Conservation (phyloP, 345 rosid species). For the Salix udensis region DNA sequence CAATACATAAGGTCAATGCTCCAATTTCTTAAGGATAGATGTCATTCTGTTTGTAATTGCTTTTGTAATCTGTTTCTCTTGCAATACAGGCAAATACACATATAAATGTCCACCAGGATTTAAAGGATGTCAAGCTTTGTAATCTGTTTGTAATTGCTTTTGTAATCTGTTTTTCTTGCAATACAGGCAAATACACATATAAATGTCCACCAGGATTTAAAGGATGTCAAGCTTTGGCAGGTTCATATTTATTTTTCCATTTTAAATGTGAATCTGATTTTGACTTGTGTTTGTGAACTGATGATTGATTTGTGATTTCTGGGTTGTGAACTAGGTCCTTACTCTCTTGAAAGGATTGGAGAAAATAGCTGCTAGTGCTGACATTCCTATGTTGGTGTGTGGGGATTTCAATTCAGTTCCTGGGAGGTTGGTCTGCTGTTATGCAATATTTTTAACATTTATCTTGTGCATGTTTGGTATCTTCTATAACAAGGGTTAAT, state of each 20-base stretch:
- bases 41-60: constrained; percentile 8
- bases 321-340: constrained; percentile 58
- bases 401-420: constrained; percentile 94
- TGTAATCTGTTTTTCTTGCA: constrained; percentile 14
- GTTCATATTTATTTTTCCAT: constrained; percentile 31
- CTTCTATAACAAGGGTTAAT: neutral
- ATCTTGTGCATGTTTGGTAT: neutral
- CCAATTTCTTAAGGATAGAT: neutral
- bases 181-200: constrained; percentile 95
- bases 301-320: constrained; percentile 6
- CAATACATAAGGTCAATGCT: neutral
- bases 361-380: constrained; percentile 93
- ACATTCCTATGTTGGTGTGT: constrained; percentile 98
- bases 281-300: constrained; percentile 1
- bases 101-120: constrained; percentile 73
- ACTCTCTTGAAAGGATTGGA: constrained; percentile 95
- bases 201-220: constrained; percentile 70
- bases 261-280: neutral
- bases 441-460: neutral
- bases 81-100: constrained; percentile 85
- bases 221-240: constrained; percentile 99
- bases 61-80: constrained; percentile 14
- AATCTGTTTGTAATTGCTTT: constrained; percentile 9
- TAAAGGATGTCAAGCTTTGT: constrained; percentile 53
- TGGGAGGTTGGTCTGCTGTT: constrained; percentile 62